Evolutionary conservation across 768 basidiomycete genomes (phyloP), one percentile per base, ranked within the genome.

Genomic region (Phylloporus sp.): DNA sequence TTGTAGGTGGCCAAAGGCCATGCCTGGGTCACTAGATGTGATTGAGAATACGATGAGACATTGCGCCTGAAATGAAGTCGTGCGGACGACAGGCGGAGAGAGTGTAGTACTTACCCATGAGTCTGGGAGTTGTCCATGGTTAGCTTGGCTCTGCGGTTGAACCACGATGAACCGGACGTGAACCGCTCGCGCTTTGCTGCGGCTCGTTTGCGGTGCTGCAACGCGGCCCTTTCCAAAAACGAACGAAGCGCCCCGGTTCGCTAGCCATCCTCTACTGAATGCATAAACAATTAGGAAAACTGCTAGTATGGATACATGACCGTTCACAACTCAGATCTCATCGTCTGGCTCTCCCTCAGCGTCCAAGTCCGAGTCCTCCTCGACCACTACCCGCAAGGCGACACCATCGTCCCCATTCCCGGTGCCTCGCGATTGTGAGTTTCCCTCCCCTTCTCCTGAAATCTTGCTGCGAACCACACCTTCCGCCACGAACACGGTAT

Each of bases 1-100:
- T 49, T 73, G 71, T 60, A 82, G 70, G 63, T 80, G 80, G 50
- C 70, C 72, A 71, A 82, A 82, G 59, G 80, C 71, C 78, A 82
- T 81, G 53, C 66, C 68, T 50, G 73, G 66, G 62, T 81, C 80
- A 67, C 80, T 82, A 62, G 31, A 63, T 50, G 57, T 60, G 64
- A 33, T 26, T 24, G 33, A 52, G 44, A 48, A 51, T 46, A 34
- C 18, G 24, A 29, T 54, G 42, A 52, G 52, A 49, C 49, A 56
- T 60, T 26, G 46, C 11, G 29, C 32, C 43, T 11, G 27, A 42
- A 26, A 20, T 26, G 31, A 20, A 23, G 46, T 45, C 27, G 48
- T 26, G 31, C 33, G 32, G 40, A 34, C 31, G 21, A 17, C 39
- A n/a, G n/a, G n/a, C n/a, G n/a, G 36, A 37, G 31, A 13, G 18